phyloP scores from a whole-genome alignment of 2,329 filamentous ascomycete species.

The Sarocladiaceae sp. region DNA sequence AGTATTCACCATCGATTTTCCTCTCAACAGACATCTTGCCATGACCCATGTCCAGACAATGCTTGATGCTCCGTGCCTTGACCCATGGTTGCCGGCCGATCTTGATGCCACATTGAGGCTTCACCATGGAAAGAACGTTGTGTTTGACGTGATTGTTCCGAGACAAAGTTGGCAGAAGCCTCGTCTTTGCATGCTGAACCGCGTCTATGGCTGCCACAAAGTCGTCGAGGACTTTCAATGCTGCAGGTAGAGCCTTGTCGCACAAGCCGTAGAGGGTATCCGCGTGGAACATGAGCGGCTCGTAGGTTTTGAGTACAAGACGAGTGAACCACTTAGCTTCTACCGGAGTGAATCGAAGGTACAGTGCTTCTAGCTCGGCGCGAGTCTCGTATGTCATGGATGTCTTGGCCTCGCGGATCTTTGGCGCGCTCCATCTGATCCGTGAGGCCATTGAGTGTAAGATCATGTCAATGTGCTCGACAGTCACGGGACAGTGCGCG shows the following conservation, averaged over 20 bases:
- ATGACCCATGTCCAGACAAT: constrained; percentile 61
- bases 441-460: constrained; percentile 62
- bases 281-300: constrained; percentile 58
- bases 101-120: constrained; percentile 54
- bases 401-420: constrained; percentile 38
- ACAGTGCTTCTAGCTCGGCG: constrained; percentile 48
- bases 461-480: constrained; percentile 65
- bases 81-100: constrained; percentile 58
- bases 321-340: constrained; percentile 87
- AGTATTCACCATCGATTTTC: constrained; percentile 87
- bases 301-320: constrained; percentile 69
- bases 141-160: constrained; percentile 11
- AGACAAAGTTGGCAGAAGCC: constrained; percentile 15
- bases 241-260: constrained; percentile 62
- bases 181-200: constrained; percentile 31
- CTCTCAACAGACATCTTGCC: constrained; percentile 66
- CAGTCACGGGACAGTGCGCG: constrained; percentile 39
- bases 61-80: constrained; percentile 65
- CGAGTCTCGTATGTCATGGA: constrained; percentile 20
- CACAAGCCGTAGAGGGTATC: constrained; percentile 50
- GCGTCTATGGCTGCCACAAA: constrained; percentile 54
- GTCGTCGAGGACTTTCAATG: constrained; percentile 64
- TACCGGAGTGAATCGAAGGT: constrained; percentile 52
- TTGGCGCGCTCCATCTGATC: constrained; percentile 64
- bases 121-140: constrained; percentile 28